Conservation (phyloP, 306 rosid species). For the Neltuma alba region DNA sequence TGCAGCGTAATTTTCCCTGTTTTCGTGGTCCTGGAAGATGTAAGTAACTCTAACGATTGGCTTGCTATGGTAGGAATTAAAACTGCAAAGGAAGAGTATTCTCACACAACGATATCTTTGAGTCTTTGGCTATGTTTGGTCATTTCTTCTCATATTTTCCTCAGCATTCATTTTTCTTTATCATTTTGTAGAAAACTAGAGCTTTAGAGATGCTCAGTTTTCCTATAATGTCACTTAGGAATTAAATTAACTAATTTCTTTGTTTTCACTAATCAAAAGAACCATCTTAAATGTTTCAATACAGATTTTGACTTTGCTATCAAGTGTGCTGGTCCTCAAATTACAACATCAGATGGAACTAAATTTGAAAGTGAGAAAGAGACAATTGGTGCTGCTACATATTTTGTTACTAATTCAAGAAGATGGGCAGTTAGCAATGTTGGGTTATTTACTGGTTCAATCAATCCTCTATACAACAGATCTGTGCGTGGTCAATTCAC, state of each 20-base stretch:
- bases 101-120: not conserved
- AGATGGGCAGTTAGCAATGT: slow-evolving; percentile 84
- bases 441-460: slow-evolving; percentile 51
- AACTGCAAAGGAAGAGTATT: not conserved
- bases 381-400: slow-evolving; percentile 72
- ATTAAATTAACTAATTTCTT: not conserved
- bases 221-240: not conserved
- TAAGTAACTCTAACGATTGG: slow-evolving; percentile 33
- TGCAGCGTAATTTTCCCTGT: slow-evolving; percentile 60
- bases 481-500: slow-evolving; percentile 45
- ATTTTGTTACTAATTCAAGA: slow-evolving; percentile 53
- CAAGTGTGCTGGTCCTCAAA: slow-evolving; percentile 68
- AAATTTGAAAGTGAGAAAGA: slow-evolving; percentile 54
- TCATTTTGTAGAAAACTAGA: not conserved
- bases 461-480: slow-evolving; percentile 30
- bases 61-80: not conserved
- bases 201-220: no score
- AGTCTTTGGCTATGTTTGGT: not conserved
- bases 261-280: not conserved
- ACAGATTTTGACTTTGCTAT: slow-evolving; percentile 68
- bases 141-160: not conserved
- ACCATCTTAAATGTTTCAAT: slow-evolving; percentile 17
- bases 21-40: slow-evolving; percentile 43
- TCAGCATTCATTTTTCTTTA: not conserved
- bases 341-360: slow-evolving; percentile 40